phyloP scores from a whole-genome alignment of 306 rosid species.

The Vigna unguiculata region DNA sequence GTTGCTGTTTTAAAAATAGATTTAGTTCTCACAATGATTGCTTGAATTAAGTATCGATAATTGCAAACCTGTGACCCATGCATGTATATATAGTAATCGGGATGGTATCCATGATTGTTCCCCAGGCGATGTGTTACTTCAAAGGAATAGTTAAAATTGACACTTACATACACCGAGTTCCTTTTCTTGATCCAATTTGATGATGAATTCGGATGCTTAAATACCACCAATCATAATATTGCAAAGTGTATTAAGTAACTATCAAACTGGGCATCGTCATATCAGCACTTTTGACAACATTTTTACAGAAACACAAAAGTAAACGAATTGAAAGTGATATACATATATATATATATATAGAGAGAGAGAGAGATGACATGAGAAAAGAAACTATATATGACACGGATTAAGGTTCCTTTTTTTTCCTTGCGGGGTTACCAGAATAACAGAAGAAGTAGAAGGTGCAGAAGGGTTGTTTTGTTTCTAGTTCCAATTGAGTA shows the following conservation, averaged over 20 bases:
- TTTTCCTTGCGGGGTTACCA: not conserved
- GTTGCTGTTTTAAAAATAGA: not conserved
- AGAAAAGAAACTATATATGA: conserved; percentile 37
- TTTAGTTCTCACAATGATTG: not conserved
- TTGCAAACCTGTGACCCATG: not conserved
- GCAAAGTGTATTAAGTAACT: conserved; percentile 37
- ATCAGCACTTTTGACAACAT: conserved; percentile 24
- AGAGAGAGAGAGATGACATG: not conserved
- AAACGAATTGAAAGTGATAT: conserved; percentile 41
- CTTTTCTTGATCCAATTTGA: not conserved
- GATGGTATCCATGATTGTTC: not conserved
- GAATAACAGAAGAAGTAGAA: conserved; percentile 48
- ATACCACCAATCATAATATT: conserved; percentile 37
- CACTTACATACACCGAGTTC: not conserved
- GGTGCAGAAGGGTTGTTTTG: conserved; percentile 43
- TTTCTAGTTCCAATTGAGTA: conserved; percentile 77
- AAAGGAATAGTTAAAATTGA: conserved; percentile 44
- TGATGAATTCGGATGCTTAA: conserved; percentile 25
- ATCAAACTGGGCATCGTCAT: conserved; percentile 42
- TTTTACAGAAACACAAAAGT: conserved; percentile 28
- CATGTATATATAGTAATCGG: not conserved
- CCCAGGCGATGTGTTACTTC: conserved; percentile 3
- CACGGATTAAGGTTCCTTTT: conserved; percentile 36
- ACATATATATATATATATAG: no score
- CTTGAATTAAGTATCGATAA: conserved; percentile 19